Conservation (phyloP, 2,329 filamentous ascomycete species). For the Thermomyces lanuginosus region DNA sequence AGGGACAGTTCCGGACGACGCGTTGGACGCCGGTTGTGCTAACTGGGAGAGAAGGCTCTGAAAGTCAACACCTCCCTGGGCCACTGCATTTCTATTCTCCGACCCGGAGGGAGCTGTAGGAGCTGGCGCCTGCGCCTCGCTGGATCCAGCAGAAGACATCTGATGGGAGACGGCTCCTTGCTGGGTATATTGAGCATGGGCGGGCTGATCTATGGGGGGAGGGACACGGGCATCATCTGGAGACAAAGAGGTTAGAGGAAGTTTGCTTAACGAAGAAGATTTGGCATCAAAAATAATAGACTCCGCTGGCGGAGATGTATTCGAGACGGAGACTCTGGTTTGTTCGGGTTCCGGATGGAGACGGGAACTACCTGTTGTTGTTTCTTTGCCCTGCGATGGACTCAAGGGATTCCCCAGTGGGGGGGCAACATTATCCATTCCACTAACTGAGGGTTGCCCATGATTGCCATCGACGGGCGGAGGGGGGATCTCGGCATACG, state of each 20-base stretch:
- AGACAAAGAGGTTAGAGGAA: slow-evolving; percentile 3
- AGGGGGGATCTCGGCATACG: too few species aligned
- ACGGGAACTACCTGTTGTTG: too few species aligned
- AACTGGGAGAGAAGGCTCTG: slow-evolving; percentile 34
- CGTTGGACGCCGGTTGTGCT: slow-evolving; percentile 18
- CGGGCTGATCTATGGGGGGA: slow-evolving; percentile 1
- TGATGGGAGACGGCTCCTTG: too few species aligned
- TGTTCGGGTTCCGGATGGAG: slow-evolving; percentile 14
- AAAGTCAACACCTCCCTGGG: slow-evolving; percentile 29
- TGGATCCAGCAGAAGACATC: slow-evolving; percentile 10
- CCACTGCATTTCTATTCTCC: slow-evolving; percentile 7
- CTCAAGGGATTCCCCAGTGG: slow-evolving; percentile 4
- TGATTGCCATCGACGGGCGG: slow-evolving; percentile 2
- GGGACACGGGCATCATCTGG: slow-evolving; percentile 3
- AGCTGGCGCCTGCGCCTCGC: slow-evolving; percentile 11
- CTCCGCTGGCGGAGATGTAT: slow-evolving; percentile 8
- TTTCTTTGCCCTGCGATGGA: slow-evolving; percentile 9
- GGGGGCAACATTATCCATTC: slow-evolving; percentile 3
- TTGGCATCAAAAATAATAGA: too few species aligned
- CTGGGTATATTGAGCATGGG: slow-evolving; percentile 1
- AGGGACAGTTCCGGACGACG: slow-evolving; percentile 12
- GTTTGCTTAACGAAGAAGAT: not conserved
- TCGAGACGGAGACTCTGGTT: slow-evolving; percentile 1
- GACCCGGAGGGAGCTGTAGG: too few species aligned
- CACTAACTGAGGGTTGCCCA: slow-evolving; percentile 1